Conservation (phyloP, 2,329 filamentous ascomycete species). For the Fusarium anthophilum region DNA sequence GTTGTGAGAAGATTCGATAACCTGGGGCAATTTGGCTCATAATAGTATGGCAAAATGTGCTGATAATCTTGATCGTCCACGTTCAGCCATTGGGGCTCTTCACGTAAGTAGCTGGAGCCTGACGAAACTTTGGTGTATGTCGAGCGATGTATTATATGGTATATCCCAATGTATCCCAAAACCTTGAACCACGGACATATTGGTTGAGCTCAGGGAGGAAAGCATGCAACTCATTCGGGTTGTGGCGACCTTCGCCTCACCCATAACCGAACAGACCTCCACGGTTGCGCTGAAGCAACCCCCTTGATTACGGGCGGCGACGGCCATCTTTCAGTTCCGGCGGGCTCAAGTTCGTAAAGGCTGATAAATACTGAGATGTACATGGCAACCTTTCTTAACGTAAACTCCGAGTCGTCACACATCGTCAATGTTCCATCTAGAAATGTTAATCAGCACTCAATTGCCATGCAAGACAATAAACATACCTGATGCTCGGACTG, state of each 20-base stretch:
- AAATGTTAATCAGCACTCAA: conserved; percentile 16
- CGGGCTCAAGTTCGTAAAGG: conserved; percentile 50
- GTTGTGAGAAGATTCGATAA: no score
- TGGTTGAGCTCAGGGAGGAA: background rate
- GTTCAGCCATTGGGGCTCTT: background rate
- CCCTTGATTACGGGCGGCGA: conserved; percentile 39
- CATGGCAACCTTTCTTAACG: conserved; percentile 48
- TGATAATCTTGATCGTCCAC: background rate
- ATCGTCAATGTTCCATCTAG: conserved; percentile 47
- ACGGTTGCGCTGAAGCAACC: conserved; percentile 42
- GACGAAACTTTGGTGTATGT: background rate
- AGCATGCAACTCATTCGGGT: background rate
- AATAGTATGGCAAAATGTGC: background rate
- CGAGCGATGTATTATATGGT: background rate
- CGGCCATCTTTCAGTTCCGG: conserved; percentile 42
- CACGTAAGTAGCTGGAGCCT: no score
- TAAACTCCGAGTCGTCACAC: conserved; percentile 47
- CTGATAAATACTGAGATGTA: conserved; percentile 49
- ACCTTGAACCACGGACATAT: background rate
- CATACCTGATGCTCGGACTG: conserved; percentile 49
- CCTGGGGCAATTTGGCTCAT: no score
- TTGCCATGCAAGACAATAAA: no score
- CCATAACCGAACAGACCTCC: conserved; percentile 46
- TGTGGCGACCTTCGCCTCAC: conserved; percentile 40
- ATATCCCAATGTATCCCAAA: background rate